phyloP scores from a whole-genome alignment of 805 yeast genomes.

The Monosporozyma unispora region DNA sequence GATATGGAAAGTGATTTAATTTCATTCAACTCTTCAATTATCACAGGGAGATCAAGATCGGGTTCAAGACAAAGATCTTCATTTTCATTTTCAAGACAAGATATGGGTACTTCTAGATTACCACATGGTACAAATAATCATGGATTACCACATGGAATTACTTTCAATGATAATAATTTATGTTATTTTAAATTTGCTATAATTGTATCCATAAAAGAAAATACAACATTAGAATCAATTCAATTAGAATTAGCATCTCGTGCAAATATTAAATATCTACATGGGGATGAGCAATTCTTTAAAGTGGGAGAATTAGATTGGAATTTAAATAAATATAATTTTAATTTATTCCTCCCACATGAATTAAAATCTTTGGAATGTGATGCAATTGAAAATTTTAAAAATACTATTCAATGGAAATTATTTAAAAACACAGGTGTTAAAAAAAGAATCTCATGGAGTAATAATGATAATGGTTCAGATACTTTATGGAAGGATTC shows the following conservation, averaged over 20 bases:
- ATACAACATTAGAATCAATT: neutral
- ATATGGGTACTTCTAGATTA: neutral
- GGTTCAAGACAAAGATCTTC: neutral
- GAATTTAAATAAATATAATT: constrained; percentile 35
- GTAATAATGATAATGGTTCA: constrained; percentile 5
- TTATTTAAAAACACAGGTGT: constrained; percentile 14
- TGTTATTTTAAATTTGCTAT: constrained; percentile 13
- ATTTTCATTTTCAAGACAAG: neutral
- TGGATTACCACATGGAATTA: neutral
- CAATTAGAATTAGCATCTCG: constrained; percentile 43
- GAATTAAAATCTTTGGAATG: constrained; percentile 15
- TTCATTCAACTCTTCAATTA: neutral
- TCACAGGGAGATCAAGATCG: neutral
- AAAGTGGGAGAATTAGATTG: constrained; percentile 41
- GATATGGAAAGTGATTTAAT: neutral
- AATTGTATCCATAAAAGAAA: constrained; percentile 3
- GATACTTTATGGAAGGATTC: constrained; percentile 1
- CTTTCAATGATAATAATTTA: constrained; percentile 7
- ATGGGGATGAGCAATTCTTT: constrained; percentile 37
- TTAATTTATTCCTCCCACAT: constrained; percentile 35
- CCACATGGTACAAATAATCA: neutral
- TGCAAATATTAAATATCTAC: constrained; percentile 37
- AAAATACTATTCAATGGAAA: constrained; percentile 10
- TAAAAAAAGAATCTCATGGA: constrained; percentile 4
- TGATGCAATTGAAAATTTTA: constrained; percentile 18